These are phyloP conservation scores for Globisporangium viniferum DNA, from an alignment of 352 stramenopile genomes.

Conservation along the genomic window DNA sequence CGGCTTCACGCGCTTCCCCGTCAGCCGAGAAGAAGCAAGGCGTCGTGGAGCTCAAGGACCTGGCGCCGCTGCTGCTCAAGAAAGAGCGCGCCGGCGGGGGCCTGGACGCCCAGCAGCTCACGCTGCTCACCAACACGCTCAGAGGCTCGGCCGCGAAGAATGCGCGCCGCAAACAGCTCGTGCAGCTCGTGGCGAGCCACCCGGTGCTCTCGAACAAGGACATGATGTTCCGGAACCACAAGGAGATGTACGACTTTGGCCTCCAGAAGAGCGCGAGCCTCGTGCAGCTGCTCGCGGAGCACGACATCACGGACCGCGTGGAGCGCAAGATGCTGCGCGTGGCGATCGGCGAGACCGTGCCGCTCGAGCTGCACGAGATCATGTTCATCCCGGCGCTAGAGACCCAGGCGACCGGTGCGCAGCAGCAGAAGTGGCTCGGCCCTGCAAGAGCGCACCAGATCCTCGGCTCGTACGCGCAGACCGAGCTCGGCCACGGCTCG, in stretches of 20 bases:
- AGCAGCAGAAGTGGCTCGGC: slow-evolving; percentile 62
- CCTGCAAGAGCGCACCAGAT: slow-evolving; percentile 62
- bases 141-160: slow-evolving; percentile 13
- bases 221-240: slow-evolving; percentile 46
- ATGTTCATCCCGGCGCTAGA: slow-evolving; percentile 72
- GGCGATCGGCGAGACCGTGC: slow-evolving; percentile 44
- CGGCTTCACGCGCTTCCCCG: no score
- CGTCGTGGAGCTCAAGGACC: slow-evolving; percentile 18
- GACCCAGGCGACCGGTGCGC: slow-evolving; percentile 54
- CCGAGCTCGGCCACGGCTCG: slow-evolving; percentile 93
- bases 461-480: slow-evolving; percentile 94
- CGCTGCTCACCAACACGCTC: slow-evolving; percentile 8
- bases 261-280: slow-evolving; percentile 36
- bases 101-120: slow-evolving; percentile 10
- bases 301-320: slow-evolving; percentile 24
- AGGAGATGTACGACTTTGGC: slow-evolving; percentile 26
- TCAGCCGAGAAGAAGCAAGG: no score
- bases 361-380: slow-evolving; percentile 50
- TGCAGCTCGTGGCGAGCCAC: slow-evolving; percentile 19
- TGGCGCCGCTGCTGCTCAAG: slow-evolving; percentile 18
- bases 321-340: slow-evolving; percentile 37
- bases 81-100: slow-evolving; percentile 20
- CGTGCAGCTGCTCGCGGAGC: slow-evolving; percentile 32
- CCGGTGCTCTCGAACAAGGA: slow-evolving; percentile 40
- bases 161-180: slow-evolving; percentile 13